Conservation (phyloP, 2,329 filamentous ascomycete species). For the Bipolaris sorokiniana region DNA sequence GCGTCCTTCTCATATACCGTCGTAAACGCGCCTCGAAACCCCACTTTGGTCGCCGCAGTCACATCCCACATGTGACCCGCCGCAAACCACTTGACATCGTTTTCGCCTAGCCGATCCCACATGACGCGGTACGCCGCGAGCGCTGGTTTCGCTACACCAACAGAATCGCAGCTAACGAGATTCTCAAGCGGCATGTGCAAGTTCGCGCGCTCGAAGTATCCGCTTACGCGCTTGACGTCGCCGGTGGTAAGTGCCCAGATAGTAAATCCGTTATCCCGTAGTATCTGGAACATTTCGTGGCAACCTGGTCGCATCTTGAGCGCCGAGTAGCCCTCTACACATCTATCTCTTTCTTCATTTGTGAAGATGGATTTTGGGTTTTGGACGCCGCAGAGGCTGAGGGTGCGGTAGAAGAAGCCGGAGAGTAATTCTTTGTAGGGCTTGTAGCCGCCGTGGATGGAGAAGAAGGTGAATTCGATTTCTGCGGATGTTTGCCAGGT, state of each 20-base stretch:
- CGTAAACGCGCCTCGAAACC: constrained; percentile 35
- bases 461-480: constrained; percentile 24
- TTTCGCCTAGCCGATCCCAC: constrained; percentile 50
- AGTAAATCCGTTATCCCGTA: constrained; percentile 16
- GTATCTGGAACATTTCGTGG: constrained; percentile 10
- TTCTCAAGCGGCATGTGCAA: constrained; percentile 61
- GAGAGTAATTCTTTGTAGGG: constrained; percentile 17
- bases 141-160: constrained; percentile 59
- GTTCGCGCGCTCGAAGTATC: constrained; percentile 58
- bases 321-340: constrained; percentile 16
- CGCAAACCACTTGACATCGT: constrained; percentile 60
- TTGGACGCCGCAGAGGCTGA: constrained; percentile 12
- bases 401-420: constrained; percentile 19
- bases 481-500: constrained; percentile 23
- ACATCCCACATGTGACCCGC: constrained; percentile 68
- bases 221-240: constrained; percentile 47
- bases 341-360: constrained; percentile 15
- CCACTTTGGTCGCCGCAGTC: constrained; percentile 57
- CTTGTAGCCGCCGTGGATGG: constrained; percentile 16
- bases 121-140: constrained; percentile 55
- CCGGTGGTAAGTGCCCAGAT: constrained; percentile 21
- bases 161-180: constrained; percentile 58
- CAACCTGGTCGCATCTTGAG: constrained; percentile 11
- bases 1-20: constrained; percentile 17
- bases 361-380: constrained; percentile 8